Evolutionary conservation across 257 asterid genomes (phyloP), one percentile per base, ranked within the genome.

Genomic region (Thymus quinquecostatus): DNA sequence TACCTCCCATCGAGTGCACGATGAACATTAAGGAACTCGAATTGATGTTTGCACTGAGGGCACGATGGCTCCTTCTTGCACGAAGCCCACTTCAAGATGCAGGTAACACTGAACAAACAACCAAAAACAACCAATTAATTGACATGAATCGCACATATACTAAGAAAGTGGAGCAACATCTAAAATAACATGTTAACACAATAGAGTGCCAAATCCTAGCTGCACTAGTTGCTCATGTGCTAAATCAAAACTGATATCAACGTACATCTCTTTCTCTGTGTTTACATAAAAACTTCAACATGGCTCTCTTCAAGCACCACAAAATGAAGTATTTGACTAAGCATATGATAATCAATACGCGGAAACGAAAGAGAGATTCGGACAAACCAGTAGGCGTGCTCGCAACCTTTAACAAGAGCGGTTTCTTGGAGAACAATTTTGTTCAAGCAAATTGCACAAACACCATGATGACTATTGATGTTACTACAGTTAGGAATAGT

Each of bases 301-400:
- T n/a, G n/a, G n/a, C n/a, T n/a, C n/a, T n/a, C n/a, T n/a, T n/a
- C n/a, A n/a, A n/a, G n/a, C n/a, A n/a, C n/a, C n/a, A n/a, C n/a
- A n/a, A n/a, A n/a, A n/a, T n/a, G n/a, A n/a, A n/a, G n/a, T n/a
- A n/a, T n/a, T n/a, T n/a, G n/a, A n/a, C n/a, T n/a, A n/a, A n/a
- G n/a, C n/a, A n/a, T n/a, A n/a, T n/a, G n/a, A n/a, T n/a, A n/a
- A n/a, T n/a, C 5, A 43, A 59, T 6, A 66, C 13, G 13, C 59
- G 47, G 64, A 10, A 32, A 59, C 33, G 13, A 59, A 33, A 60
- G 28, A 54, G 80, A 73, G 82, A 55, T 67, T 55, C 58, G 67
- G 81, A 88, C 96, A 76, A 84, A 92, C 98, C 96, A 92, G 89
- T 88, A 92, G 70, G 96, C 94, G 69, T 92, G 98, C 92, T 89